Evolutionary conservation across 2,329 filamentous ascomycete genomes (phyloP).

Genomic region (Fusarium falciforme): DNA sequence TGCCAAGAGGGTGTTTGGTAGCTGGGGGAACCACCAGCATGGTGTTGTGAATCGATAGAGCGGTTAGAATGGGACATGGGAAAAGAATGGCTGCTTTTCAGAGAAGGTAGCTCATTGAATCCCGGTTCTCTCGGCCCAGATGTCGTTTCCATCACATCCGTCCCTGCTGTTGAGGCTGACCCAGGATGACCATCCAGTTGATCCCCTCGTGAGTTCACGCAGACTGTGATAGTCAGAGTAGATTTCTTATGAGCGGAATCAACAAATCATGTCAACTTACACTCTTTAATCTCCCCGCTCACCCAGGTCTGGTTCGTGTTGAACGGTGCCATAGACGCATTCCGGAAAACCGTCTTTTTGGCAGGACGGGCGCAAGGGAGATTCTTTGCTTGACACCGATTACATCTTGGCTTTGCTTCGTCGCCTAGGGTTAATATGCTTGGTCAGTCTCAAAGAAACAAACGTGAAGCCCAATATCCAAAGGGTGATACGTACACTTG

Average conservation of each 20-base stretch:
- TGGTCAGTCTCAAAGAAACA: background rate
- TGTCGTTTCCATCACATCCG: conserved; percentile 1
- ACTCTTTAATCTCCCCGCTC: conserved; percentile 49
- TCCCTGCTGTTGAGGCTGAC: background rate
- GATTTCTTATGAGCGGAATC: accelerated
- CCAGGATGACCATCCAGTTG: background rate
- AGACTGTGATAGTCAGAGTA: conserved; percentile 10
- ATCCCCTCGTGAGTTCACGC: conserved; percentile 6
- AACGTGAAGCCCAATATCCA: background rate
- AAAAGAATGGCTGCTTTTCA: conserved; percentile 2
- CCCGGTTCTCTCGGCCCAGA: background rate
- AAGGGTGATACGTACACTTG: conserved; percentile 44
- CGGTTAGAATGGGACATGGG: background rate
- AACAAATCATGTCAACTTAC: conserved; percentile 33
- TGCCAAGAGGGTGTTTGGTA: conserved; percentile 26
- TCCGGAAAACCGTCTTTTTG: conserved; percentile 52
- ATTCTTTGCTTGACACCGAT: conserved; percentile 48
- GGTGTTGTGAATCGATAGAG: conserved; percentile 1
- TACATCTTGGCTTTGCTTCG: conserved; percentile 52
- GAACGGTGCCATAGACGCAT: conserved; percentile 48
- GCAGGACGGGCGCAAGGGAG: conserved; percentile 50
- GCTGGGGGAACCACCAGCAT: conserved; percentile 1
- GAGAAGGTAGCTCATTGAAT: conserved; percentile 4
- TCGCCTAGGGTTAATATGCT: conserved; percentile 45
- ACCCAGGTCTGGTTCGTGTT: conserved; percentile 53